Evolutionary conservation across 495 filamentous ascomycete genomes (phyloP).

Genomic region (Filosporella fistucella): DNA sequence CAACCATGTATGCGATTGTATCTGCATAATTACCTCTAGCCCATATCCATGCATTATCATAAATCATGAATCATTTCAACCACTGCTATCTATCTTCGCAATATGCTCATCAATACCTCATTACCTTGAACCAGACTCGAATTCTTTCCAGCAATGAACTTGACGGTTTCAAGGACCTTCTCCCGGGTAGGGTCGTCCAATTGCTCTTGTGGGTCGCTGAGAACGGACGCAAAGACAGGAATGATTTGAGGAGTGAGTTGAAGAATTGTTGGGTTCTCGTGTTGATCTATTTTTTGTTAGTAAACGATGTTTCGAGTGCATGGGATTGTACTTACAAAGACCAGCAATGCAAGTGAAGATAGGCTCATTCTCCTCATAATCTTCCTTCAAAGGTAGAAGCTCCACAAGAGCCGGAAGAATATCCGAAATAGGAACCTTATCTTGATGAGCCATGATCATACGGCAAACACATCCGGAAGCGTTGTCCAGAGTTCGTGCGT

Average conservation of each 20-base stretch:
- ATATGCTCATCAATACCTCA: conserved; percentile 12
- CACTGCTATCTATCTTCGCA: conserved; percentile 6
- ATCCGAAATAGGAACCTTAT: conserved; percentile 71
- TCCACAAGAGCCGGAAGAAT: conserved; percentile 76
- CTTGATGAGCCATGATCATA: conserved; percentile 82
- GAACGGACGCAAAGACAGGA: conserved; percentile 74
- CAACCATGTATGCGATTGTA: no score
- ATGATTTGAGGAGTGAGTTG: conserved; percentile 73
- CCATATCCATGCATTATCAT: conserved; percentile 7
- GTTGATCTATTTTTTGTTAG: conserved; percentile 51
- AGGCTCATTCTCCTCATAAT: conserved; percentile 94
- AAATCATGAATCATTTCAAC: conserved; percentile 3
- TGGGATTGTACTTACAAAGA: conserved; percentile 59
- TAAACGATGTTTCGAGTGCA: conserved; percentile 1
- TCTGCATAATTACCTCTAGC: no score
- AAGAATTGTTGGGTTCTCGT: conserved; percentile 65
- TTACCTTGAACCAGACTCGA: conserved; percentile 18
- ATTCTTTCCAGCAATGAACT: conserved; percentile 57
- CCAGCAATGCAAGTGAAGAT: conserved; percentile 83
- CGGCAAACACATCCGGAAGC: conserved; percentile 87
- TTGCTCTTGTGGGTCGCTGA: conserved; percentile 76
- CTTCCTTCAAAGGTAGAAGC: conserved; percentile 84
- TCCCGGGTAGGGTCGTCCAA: conserved; percentile 73
- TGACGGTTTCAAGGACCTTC: conserved; percentile 65
- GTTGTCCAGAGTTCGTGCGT: conserved; percentile 83